A percentile compares a stretch with the other conserved stretches of the same genome.
Conservation (phyloP, 495 filamentous ascomycete genomes). For the Cryomyces minteri region DNA sequence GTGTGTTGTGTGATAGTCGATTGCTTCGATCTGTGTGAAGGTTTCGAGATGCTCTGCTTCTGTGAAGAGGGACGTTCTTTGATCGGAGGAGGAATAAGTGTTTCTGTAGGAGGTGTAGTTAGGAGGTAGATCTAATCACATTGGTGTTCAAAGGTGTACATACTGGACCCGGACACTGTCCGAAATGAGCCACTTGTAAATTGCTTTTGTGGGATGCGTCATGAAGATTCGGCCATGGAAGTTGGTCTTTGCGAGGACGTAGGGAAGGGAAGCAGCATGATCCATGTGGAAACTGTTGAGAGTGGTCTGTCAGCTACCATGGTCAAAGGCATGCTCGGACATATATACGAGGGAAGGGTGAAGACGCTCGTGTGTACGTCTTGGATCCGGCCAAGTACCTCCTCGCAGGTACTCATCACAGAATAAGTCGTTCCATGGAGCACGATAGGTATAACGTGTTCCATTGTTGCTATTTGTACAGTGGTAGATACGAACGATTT, state of each 20-base stretch:
- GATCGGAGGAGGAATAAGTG: slow-evolving; percentile 53
- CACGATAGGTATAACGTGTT: too few relatives aligned
- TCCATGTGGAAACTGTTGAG: slow-evolving; percentile 77
- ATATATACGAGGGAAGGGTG: neutral
- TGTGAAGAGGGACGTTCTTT: slow-evolving; percentile 67
- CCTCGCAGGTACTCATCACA: too few relatives aligned
- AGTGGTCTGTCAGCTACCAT: slow-evolving; percentile 7
- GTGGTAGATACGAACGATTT: too few relatives aligned
- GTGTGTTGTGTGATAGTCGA: slow-evolving; percentile 95
- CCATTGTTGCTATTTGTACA: too few relatives aligned
- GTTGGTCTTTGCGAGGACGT: slow-evolving; percentile 93
- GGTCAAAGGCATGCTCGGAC: neutral
- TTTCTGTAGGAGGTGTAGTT: slow-evolving; percentile 23
- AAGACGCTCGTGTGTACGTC: too few relatives aligned
- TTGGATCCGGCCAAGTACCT: too few relatives aligned
- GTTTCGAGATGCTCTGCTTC: slow-evolving; percentile 88
- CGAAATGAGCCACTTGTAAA: slow-evolving; percentile 98
- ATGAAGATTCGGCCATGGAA: slow-evolving; percentile 95
- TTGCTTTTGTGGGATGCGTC: slow-evolving; percentile 97
- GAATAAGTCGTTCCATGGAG: too few relatives aligned
- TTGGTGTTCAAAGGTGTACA: slow-evolving; percentile 1
- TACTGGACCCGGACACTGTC: slow-evolving; percentile 77
- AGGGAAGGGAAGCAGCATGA: slow-evolving; percentile 48
- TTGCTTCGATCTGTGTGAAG: slow-evolving; percentile 84
- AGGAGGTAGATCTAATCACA: too few relatives aligned